A percentile compares a stretch with the other conserved stretches of the same genome.
Evolutionary conservation across 106 monocot species (phyloP).

Genomic region (Dioscorea alata): DNA sequence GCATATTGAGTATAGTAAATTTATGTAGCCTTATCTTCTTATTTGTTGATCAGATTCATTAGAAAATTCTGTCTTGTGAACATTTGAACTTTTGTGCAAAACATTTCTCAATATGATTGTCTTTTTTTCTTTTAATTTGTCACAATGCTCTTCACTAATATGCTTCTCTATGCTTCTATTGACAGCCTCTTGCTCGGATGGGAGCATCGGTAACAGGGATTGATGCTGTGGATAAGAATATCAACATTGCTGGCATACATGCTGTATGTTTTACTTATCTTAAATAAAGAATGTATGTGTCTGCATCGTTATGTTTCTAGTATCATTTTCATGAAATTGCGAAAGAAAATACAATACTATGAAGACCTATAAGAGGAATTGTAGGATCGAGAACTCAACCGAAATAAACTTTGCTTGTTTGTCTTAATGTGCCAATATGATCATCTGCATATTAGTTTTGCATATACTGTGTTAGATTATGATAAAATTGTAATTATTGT

Average conservation of each 20-base stretch:
- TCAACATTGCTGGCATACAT: constrained; percentile 81
- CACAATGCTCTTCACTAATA: not conserved
- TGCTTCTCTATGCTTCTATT: not conserved
- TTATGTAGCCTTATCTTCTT: not conserved
- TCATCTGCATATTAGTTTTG: no score
- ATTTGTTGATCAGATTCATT: not conserved
- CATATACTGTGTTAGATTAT: no score
- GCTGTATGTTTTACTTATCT: constrained; percentile 44
- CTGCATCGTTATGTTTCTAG: not conserved
- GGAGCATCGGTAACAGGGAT: constrained; percentile 88
- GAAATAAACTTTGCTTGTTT: no score
- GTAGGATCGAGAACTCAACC: no score
- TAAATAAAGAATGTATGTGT: not conserved
- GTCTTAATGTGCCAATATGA: no score
- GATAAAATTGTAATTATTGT: no score
- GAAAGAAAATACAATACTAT: no score
- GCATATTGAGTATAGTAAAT: no score
- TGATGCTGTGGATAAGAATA: constrained; percentile 95
- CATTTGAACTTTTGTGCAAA: no score
- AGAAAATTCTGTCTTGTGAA: not conserved
- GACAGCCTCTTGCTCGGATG: constrained; percentile 90
- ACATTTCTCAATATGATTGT: not conserved
- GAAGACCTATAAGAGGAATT: no score
- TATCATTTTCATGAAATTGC: not conserved
- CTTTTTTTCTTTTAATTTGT: not conserved